Evolutionary conservation across 2,329 filamentous ascomycete species (phyloP).

Genomic region (Gaeumannomyces tritici): DNA sequence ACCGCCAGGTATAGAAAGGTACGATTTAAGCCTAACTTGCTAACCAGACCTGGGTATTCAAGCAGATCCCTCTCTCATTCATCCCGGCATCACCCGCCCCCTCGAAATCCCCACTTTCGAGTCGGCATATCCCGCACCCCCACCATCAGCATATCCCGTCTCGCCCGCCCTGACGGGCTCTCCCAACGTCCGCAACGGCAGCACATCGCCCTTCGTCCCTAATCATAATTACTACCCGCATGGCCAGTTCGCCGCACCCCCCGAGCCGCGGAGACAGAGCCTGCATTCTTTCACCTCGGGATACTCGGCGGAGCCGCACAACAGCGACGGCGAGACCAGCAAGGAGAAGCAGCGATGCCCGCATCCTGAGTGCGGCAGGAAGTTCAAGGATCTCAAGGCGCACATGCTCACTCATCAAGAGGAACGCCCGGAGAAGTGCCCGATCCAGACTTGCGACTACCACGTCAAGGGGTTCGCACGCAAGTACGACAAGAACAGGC

Average conservation of each 20-base stretch:
- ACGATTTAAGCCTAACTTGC: constrained; percentile 11
- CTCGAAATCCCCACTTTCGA: constrained; percentile 42
- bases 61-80: constrained; percentile 47
- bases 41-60: constrained; percentile 20
- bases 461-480: constrained; percentile 85
- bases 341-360: constrained; percentile 69
- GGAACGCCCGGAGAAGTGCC: constrained; percentile 88
- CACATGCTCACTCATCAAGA: constrained; percentile 92
- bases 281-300: constrained; percentile 59
- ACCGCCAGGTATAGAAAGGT: constrained; percentile 6
- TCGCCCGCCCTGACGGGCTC: constrained; percentile 56
- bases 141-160: constrained; percentile 35
- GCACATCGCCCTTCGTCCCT: constrained; percentile 29
- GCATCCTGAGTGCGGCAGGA: constrained; percentile 72
- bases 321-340: constrained; percentile 47
- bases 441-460: constrained; percentile 86
- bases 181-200: constrained; percentile 38
- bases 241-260: constrained; percentile 39
- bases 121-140: constrained; percentile 31
- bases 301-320: constrained; percentile 47
- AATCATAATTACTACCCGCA: constrained; percentile 23
- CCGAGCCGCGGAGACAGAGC: constrained; percentile 51
- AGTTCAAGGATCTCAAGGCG: constrained; percentile 86
- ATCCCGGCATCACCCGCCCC: constrained; percentile 39
- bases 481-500: constrained; percentile 94